phyloP scores from a whole-genome alignment of 345 rosid genomes.

The Adansonia digitata region DNA sequence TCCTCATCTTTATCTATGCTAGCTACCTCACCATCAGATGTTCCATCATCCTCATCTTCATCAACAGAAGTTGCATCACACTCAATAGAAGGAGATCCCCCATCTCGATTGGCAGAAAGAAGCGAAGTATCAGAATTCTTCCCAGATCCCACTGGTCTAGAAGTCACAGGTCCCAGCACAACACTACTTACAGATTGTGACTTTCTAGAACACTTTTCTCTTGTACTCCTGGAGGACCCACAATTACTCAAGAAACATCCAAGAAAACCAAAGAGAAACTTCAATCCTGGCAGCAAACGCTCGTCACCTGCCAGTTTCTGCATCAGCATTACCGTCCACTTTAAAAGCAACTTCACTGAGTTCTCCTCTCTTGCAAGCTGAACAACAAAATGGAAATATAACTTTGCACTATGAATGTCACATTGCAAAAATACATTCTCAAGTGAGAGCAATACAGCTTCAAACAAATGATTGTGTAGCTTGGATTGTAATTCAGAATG shows the following conservation, averaged over 20 bases:
- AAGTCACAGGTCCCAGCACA: constrained; percentile 40
- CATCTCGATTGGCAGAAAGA: constrained; percentile 67
- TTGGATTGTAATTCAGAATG: constrained; percentile 42
- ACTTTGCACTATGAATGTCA: constrained; percentile 68
- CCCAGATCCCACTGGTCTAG: constrained; percentile 57
- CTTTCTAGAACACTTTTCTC: constrained; percentile 45
- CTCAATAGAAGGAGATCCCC: constrained; percentile 62
- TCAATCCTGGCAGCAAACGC: constrained; percentile 67
- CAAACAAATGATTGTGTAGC: constrained; percentile 69
- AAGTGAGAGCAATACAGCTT: constrained; percentile 72
- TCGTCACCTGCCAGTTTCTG: constrained; percentile 69
- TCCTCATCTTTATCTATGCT: constrained; percentile 98
- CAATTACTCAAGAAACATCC: constrained; percentile 63
- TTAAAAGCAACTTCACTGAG: constrained; percentile 59
- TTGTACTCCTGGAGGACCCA: constrained; percentile 41
- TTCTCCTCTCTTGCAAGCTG: constrained; percentile 70
- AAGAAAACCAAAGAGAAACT: constrained; percentile 76
- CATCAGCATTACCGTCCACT: constrained; percentile 62
- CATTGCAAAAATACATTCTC: constrained; percentile 72
- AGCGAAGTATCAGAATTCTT: constrained; percentile 66
- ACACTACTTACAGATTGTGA: constrained; percentile 39
- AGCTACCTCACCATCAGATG: constrained; percentile 97
- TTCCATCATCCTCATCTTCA: constrained; percentile 99
- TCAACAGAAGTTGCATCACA: constrained; percentile 95
- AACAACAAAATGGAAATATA: constrained; percentile 71